Conservation (phyloP, 768 basidiomycete genomes). For the Holtermanniella nyarrowii region DNA sequence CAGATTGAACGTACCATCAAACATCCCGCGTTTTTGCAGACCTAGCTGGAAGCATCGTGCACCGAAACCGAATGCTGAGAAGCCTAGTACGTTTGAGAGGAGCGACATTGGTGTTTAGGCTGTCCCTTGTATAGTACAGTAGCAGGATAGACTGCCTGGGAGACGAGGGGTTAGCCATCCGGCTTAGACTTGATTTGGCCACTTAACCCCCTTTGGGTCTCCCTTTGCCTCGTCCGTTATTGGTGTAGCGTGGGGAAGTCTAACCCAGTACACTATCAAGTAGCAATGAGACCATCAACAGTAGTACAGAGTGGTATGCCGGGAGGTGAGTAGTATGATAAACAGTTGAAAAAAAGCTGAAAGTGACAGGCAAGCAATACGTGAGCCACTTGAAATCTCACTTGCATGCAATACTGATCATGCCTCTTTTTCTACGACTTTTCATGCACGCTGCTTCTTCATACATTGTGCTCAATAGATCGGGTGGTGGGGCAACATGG, state of each 20-base stretch:
- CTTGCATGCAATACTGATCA: background rate
- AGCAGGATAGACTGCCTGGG: background rate
- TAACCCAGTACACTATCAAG: too few relatives aligned
- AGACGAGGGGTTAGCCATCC: background rate
- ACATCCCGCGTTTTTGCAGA: slow-evolving; percentile 67
- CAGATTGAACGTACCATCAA: slow-evolving; percentile 54
- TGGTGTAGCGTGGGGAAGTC: too few relatives aligned
- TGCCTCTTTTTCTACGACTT: background rate
- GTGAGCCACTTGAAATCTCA: slow-evolving; percentile 48
- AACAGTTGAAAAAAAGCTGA: background rate
- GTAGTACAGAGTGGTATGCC: slow-evolving; percentile 59
- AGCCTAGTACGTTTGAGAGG: slow-evolving; percentile 71
- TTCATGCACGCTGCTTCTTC: background rate
- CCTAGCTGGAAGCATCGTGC: slow-evolving; percentile 77
- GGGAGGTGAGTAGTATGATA: slow-evolving; percentile 51
- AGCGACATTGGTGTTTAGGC: slow-evolving; percentile 61
- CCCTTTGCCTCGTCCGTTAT: background rate
- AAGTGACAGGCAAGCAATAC: slow-evolving; percentile 58
- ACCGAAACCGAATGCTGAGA: slow-evolving; percentile 73
- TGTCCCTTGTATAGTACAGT: slow-evolving; percentile 1
- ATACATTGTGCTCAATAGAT: slow-evolving; percentile 45
- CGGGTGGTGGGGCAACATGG: slow-evolving; percentile 82
- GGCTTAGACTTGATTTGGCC: background rate
- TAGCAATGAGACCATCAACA: slow-evolving; percentile 46
- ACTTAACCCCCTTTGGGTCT: slow-evolving; percentile 3